phyloP scores from a whole-genome alignment of 2,329 filamentous ascomycete species.

The Xenosphaeropsis pyriputrescens region DNA sequence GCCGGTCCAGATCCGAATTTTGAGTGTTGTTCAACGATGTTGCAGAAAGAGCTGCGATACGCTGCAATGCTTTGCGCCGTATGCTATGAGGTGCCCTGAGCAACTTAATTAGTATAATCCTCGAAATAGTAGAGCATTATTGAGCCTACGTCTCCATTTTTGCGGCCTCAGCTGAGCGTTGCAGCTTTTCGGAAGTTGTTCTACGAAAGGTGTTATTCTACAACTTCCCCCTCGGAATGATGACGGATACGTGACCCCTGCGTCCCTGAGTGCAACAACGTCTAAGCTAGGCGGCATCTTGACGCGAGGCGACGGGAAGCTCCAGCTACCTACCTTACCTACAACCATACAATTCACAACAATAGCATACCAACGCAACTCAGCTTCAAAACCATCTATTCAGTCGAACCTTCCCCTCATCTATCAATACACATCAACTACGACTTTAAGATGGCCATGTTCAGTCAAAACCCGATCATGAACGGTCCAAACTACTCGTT shows the following conservation, averaged over 20 bases:
- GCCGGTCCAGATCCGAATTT: constrained; percentile 45
- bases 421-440: too few relatives aligned
- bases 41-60: constrained; percentile 49
- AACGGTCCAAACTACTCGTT: constrained; percentile 58
- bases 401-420: too few relatives aligned
- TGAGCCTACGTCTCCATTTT: neutral
- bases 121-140: neutral
- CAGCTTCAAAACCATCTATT: too few relatives aligned
- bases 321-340: too few relatives aligned
- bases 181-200: neutral
- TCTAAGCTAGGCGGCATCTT: too few relatives aligned
- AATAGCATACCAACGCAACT: too few relatives aligned
- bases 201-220: too few relatives aligned
- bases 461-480: constrained; percentile 55
- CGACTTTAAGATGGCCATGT: constrained; percentile 40
- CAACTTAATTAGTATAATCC: constrained; percentile 6
- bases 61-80: constrained; percentile 46
- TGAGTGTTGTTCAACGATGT: constrained; percentile 38
- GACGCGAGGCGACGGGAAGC: too few relatives aligned
- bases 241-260: too few relatives aligned
- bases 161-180: neutral
- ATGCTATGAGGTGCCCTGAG: constrained; percentile 31
- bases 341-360: too few relatives aligned
- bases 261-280: too few relatives aligned
- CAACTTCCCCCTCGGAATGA: too few relatives aligned